Evolutionary conservation across 2,329 filamentous ascomycete genomes (phyloP).

Genomic region (Alternaria dauci): DNA sequence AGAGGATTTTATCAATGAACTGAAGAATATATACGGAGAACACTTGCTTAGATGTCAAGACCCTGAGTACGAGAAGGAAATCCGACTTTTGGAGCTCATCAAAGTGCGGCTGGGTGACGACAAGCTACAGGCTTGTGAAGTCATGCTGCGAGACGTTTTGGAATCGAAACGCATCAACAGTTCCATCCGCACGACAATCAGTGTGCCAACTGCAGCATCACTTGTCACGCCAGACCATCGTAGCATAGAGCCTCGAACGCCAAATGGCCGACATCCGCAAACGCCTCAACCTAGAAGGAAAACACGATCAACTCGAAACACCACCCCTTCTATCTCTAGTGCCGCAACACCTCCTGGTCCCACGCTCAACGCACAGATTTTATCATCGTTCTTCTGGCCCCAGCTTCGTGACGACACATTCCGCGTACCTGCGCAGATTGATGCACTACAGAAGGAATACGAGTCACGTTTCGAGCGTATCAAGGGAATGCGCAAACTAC

Average conservation of each 20-base stretch:
- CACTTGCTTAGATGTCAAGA: slow-evolving; percentile 73
- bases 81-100: slow-evolving; percentile 83
- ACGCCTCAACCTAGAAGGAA: slow-evolving; percentile 39
- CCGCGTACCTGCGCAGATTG: slow-evolving; percentile 66
- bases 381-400: slow-evolving; percentile 95
- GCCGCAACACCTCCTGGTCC: slow-evolving; percentile 44
- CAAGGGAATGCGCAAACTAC: slow-evolving; percentile 85
- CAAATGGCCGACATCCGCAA: slow-evolving; percentile 29
- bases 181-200: slow-evolving; percentile 47
- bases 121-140: slow-evolving; percentile 89
- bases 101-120: slow-evolving; percentile 88
- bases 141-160: slow-evolving; percentile 94
- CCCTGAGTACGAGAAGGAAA: slow-evolving; percentile 74
- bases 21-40: slow-evolving; percentile 88
- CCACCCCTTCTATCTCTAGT: slow-evolving; percentile 23
- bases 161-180: slow-evolving; percentile 80
- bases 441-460: slow-evolving; percentile 72
- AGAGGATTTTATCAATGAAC: slow-evolving; percentile 94
- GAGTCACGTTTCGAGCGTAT: slow-evolving; percentile 78
- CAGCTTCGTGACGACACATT: slow-evolving; percentile 76
- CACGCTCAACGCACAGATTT: slow-evolving; percentile 77
- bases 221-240: slow-evolving; percentile 32
- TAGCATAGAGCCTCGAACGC: slow-evolving; percentile 27
- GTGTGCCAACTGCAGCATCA: slow-evolving; percentile 10
- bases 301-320: slow-evolving; percentile 19